A percentile compares a stretch with the other conserved stretches of the same genome.
Conservation (phyloP, 306 rosid species). For the Lablab purpureus region DNA sequence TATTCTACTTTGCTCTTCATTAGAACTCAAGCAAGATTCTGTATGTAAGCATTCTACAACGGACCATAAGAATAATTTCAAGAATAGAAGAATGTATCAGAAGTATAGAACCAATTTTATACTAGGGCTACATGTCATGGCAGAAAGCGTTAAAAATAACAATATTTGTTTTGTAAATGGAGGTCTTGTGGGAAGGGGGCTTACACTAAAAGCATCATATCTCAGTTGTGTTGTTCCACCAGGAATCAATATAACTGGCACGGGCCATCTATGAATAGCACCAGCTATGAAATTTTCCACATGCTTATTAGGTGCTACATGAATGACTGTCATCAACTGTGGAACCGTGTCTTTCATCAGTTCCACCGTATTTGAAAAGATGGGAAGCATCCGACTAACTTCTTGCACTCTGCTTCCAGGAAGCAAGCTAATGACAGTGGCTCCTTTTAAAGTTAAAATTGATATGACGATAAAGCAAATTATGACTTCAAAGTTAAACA, state of each 20-base stretch:
- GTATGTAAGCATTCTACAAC: constrained; percentile 17
- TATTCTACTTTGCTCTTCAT: not conserved
- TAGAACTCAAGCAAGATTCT: constrained; percentile 27
- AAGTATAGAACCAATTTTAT: constrained; percentile 11
- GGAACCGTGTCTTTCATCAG: constrained; percentile 63
- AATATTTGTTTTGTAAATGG: not conserved
- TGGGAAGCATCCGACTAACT: constrained; percentile 82
- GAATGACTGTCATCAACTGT: constrained; percentile 66
- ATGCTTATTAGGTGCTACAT: constrained; percentile 77
- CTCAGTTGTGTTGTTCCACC: constrained; percentile 70
- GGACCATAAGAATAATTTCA: not conserved
- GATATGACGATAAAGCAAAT: constrained; percentile 38
- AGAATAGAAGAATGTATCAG: constrained; percentile 1
- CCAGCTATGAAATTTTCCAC: constrained; percentile 63
- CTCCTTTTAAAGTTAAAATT: constrained; percentile 61
- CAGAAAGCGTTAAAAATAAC: not conserved
- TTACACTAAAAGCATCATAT: constrained; percentile 90
- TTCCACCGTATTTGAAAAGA: constrained; percentile 67
- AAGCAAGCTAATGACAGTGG: constrained; percentile 83
- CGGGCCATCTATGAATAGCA: constrained; percentile 73
- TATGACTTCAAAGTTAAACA: constrained; percentile 36
- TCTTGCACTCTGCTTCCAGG: constrained; percentile 99
- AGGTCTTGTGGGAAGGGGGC: constrained; percentile 36
- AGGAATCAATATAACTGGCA: constrained; percentile 67
- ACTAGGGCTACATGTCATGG: not conserved